phyloP scores from a whole-genome alignment of 345 rosid species.

The Bruguiera sexangula region DNA sequence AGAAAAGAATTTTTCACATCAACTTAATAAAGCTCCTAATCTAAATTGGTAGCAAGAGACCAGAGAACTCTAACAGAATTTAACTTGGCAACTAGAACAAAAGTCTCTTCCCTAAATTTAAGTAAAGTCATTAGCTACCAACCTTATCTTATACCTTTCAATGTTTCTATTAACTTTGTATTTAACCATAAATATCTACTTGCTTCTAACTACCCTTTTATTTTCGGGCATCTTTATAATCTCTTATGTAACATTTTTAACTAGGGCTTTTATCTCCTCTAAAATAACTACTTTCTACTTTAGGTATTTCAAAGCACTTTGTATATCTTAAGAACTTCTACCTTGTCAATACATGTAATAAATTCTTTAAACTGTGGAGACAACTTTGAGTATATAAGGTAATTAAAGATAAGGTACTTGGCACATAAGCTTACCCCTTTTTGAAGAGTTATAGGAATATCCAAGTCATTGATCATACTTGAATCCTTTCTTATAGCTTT shows the following conservation, averaged over 20 bases:
- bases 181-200: no score
- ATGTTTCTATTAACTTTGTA: no score
- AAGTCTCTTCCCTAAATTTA: neutral
- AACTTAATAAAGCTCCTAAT: no score
- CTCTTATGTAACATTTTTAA: neutral
- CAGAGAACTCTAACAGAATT: no score
- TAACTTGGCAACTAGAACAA: no score
- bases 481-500: neutral
- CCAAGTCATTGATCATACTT: no score
- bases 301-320: neutral
- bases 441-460: neutral
- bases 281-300: neutral
- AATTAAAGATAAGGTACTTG: neutral
- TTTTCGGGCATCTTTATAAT: neutral
- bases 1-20: no score
- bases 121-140: neutral
- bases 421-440: neutral
- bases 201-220: neutral
- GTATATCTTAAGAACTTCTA: neutral
- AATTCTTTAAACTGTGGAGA: neutral
- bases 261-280: neutral
- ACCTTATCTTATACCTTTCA: no score
- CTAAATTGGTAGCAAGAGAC: no score
- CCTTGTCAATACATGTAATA: neutral
- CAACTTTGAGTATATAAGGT: neutral